Evolutionary conservation across 805 yeast species (phyloP).

Genomic region (Yarrowia sp.): DNA sequence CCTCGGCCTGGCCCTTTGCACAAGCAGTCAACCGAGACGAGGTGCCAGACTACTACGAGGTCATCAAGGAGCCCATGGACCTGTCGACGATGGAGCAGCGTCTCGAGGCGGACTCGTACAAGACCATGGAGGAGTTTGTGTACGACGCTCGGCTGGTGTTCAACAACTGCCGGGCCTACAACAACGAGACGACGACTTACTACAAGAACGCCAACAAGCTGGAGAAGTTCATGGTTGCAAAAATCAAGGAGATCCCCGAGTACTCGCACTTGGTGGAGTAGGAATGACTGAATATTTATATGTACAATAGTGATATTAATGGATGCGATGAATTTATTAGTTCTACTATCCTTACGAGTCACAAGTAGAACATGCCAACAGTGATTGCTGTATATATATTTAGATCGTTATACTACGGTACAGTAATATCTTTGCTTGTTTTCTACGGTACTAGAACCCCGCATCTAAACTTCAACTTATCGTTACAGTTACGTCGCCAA

Average conservation of each 20-base stretch:
- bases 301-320: constrained; percentile 23
- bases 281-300: constrained; percentile 15
- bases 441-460: no score
- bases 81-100: constrained; percentile 92
- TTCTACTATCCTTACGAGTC: no score
- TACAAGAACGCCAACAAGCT: constrained; percentile 91
- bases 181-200: constrained; percentile 91
- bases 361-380: no score
- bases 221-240: constrained; percentile 80
- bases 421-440: no score
- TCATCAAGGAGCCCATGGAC: constrained; percentile 98
- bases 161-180: constrained; percentile 88
- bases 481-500: no score
- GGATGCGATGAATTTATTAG: constrained; percentile 11
- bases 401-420: no score
- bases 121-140: constrained; percentile 84
- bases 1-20: constrained; percentile 97
- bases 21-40: constrained; percentile 91
- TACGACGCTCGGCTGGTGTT: constrained; percentile 84
- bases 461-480: no score
- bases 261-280: constrained; percentile 76
- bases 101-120: constrained; percentile 87
- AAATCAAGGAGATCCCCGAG: constrained; percentile 88
- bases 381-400: no score
- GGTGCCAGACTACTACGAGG: constrained; percentile 94